Percentiles rank a stretch among this genome's conserved stretches.
phyloP scores from a whole-genome alignment of 2,329 filamentous ascomycete genomes.

The Sporothrix pseudoabietina region DNA sequence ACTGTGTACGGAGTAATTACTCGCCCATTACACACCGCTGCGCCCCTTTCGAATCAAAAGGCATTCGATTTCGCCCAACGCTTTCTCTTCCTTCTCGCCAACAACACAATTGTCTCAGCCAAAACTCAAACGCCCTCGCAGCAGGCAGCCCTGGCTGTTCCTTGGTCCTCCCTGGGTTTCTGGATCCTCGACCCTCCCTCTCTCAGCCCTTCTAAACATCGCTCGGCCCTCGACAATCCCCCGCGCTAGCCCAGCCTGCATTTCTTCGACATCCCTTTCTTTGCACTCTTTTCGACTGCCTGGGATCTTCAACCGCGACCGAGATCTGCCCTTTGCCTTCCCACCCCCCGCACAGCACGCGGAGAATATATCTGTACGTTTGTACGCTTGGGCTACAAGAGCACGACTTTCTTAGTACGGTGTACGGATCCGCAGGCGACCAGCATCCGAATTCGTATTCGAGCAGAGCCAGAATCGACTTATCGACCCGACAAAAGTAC shows the following conservation, averaged over 20 bases:
- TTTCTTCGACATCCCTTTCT: constrained; percentile 18
- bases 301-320: constrained; percentile 11
- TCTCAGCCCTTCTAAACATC: background rate
- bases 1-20: background rate
- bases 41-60: background rate
- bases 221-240: background rate
- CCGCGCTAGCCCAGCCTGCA: background rate
- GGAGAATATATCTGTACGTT: constrained; percentile 15
- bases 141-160: background rate
- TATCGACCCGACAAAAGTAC: background rate
- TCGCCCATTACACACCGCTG: background rate
- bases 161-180: background rate
- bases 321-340: constrained; percentile 13
- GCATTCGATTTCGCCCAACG: background rate
- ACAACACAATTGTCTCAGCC: constrained; percentile 19
- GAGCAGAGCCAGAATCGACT: background rate
- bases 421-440: background rate
- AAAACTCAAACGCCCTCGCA: constrained; percentile 12
- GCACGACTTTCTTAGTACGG: background rate
- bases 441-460: background rate
- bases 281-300: background rate
- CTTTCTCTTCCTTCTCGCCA: constrained; percentile 16
- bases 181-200: background rate
- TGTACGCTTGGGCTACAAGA: background rate
- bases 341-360: background rate